Base-by-base conservation (phyloP, 2,329 filamentous ascomycete genomes). In the Diaporthe ampelina region DNA sequence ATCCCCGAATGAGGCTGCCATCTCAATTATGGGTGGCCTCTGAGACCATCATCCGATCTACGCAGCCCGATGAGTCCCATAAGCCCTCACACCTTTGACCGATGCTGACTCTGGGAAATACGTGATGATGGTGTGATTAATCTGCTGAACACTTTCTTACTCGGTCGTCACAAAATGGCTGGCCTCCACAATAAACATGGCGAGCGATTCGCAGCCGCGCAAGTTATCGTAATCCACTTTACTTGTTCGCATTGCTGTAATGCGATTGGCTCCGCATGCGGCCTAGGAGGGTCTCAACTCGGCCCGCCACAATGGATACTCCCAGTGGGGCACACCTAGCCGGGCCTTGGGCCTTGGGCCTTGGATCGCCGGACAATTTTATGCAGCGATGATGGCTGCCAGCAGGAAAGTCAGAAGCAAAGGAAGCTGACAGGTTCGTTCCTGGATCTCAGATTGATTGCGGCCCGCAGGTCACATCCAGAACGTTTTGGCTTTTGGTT, bases 251-350 rank as follows among this genome's bases (percentile, higher is more conserved):
- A 4, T 40, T 50, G 11, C 40, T 71, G 48, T 63, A 61, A 72
- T 72, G 70, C 70, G 70, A 72, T 72, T 72, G 70, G 70, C 50
- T 43, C 57, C 56, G n/a, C 69, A 71, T 52, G 21, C 45, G 45
- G 63, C 48, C 32, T 68, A 52, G 63, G 45, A 68, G 48, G 48
- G 48, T 68, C 48, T 54, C 48, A 68, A 52, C 32, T 68, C 63
- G 63, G 63, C 48, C 63, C 63, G 63, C 63, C 63, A 68, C 48
- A n/a, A 68, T 68, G 63, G 63, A 50, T 52, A 50, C 45, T 52
- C 63, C 63, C 45, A 54, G 29, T 40, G 32, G 61, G 29, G 43
- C 29, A 5, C 29, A n/a, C 61, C 61, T 52, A 29, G 32, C 43
- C 13, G 32, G 45, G 37, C 37, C 45, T 29, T 29, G 29, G 29